phyloP scores from a whole-genome alignment of 352 stramenopile genomes.

The Globisporangium nagaii region DNA sequence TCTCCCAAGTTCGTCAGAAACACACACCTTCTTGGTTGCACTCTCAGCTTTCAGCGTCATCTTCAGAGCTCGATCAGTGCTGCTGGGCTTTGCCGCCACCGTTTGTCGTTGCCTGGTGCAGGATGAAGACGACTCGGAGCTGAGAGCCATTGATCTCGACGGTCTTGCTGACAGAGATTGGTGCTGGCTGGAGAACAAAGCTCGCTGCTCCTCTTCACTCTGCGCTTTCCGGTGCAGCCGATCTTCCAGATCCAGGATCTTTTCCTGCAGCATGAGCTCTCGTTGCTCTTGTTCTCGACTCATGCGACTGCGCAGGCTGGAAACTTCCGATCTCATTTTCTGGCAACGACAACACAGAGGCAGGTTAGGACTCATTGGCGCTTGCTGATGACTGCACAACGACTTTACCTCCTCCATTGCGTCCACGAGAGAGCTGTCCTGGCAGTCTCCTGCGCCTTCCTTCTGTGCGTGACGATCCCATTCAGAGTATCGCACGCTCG shows the following conservation, averaged over 20 bases:
- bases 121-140: constrained; percentile 6
- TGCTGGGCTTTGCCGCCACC: background rate
- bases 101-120: background rate
- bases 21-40: constrained; percentile 2
- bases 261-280: constrained; percentile 4
- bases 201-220: constrained; percentile 10
- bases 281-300: constrained; percentile 4
- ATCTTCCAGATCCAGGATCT: constrained; percentile 8
- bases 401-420: constrained; percentile 1
- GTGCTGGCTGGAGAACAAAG: constrained; percentile 3
- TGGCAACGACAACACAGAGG: background rate
- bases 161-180: background rate
- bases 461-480: background rate
- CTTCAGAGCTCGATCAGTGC: background rate
- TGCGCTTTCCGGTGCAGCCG: constrained; percentile 7
- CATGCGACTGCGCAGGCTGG: background rate
- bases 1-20: background rate
- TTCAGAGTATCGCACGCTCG: background rate
- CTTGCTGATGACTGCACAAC: background rate
- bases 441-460: background rate
- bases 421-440: background rate
- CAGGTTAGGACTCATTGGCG: background rate
- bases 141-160: background rate
- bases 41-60: background rate
- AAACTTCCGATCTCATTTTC: background rate